Evolutionary conservation across 1,139 yeast species (phyloP).

Genomic region (Ogataea hybrid): DNA sequence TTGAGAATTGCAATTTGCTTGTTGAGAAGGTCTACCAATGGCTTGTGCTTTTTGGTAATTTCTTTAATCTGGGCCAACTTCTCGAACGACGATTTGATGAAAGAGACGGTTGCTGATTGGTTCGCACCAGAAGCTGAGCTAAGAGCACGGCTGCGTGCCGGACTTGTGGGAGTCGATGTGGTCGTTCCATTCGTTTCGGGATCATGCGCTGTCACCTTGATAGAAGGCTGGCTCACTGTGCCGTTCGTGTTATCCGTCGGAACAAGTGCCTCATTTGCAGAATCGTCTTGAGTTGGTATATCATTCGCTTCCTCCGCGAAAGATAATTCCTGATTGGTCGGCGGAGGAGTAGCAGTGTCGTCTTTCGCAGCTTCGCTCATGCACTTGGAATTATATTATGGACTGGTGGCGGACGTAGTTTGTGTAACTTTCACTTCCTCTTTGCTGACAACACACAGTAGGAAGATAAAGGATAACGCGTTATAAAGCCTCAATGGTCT

Average conservation of each 20-base stretch:
- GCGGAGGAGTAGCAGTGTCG: constrained; percentile 1
- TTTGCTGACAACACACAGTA: constrained; percentile 7
- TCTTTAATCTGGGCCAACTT: constrained; percentile 46
- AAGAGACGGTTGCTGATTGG: constrained; percentile 37
- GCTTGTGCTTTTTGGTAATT: constrained; percentile 43
- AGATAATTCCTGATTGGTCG: neutral
- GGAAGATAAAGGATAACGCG: neutral
- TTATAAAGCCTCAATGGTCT: neutral
- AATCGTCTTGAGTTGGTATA: too few species aligned
- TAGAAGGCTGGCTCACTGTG: too few species aligned
- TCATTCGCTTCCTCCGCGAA: neutral
- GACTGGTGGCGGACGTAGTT: too few species aligned
- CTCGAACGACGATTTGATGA: constrained; percentile 48
- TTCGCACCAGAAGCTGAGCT: constrained; percentile 20
- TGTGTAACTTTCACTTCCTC: too few species aligned
- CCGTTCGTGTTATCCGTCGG: too few species aligned
- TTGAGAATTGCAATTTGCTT: constrained; percentile 40
- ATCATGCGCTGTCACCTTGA: neutral
- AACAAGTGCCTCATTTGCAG: too few species aligned
- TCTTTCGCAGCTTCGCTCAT: constrained; percentile 8
- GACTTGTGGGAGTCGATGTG: constrained; percentile 3
- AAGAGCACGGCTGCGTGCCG: constrained; percentile 7
- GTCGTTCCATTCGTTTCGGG: neutral
- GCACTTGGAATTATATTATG: neutral
- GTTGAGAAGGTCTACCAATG: constrained; percentile 40